These are phyloP conservation scores for Clathrus columnatus DNA, from an alignment of 768 basidiomycete species.

Conservation along the genomic window DNA sequence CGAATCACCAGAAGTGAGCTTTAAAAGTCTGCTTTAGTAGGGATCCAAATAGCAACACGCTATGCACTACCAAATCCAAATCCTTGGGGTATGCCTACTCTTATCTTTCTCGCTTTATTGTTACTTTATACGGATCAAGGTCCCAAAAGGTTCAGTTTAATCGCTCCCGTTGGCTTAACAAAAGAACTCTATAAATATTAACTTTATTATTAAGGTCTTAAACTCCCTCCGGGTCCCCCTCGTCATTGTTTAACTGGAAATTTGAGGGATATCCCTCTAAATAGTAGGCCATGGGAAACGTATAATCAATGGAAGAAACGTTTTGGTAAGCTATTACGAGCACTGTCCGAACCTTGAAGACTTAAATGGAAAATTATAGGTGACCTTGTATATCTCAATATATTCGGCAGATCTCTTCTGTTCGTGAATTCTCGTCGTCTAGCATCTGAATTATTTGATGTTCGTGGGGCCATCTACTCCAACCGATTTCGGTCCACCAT, in stretches of 20 bases:
- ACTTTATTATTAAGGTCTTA: neutral
- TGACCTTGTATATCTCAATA: conserved; percentile 53
- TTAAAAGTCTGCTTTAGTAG: too few species aligned
- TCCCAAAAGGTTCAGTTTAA: neutral
- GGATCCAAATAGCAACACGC: too few species aligned
- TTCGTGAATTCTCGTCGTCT: conserved; percentile 57
- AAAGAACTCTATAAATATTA: neutral
- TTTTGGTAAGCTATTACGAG: neutral
- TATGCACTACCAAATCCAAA: too few species aligned
- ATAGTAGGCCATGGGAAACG: neutral
- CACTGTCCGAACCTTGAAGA: too few species aligned
- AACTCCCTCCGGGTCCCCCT: neutral
- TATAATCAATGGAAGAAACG: neutral
- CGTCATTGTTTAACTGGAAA: neutral
- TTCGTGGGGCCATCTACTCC: conserved; percentile 61
- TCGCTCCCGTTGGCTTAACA: too few species aligned
- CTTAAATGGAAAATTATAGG: conserved; percentile 31
- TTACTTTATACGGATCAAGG: neutral
- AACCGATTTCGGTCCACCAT: conserved; percentile 66
- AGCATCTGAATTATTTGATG: conserved; percentile 58
- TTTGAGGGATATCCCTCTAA: neutral
- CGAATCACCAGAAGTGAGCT: too few species aligned
- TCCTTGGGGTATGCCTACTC: neutral
- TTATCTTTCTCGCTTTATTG: neutral
- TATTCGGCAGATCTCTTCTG: conserved; percentile 58